Conservation (phyloP, 192 early-diverging fungal genomes). For the Jimgerdemannia flammicorona region DNA sequence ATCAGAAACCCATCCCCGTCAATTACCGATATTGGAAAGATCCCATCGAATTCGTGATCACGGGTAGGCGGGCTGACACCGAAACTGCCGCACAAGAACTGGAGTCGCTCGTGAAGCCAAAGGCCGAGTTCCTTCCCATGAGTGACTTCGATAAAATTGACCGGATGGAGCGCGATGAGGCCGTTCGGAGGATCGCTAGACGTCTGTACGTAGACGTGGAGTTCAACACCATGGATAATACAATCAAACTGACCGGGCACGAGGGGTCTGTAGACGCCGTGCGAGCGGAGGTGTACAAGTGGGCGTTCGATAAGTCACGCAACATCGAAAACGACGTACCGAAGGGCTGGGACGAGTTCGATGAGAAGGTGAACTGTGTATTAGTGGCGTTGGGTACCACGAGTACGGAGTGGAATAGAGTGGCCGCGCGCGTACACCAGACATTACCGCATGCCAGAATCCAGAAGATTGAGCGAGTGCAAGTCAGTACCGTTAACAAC, state of each 20-base stretch:
- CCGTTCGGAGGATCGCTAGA: neutral
- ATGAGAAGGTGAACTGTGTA: neutral
- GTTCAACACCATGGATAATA: neutral
- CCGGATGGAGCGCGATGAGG: neutral
- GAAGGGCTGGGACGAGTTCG: neutral
- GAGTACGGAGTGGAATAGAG: neutral
- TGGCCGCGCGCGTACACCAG: neutral
- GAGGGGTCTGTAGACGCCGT: neutral
- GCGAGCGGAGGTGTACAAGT: neutral
- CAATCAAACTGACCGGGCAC: neutral
- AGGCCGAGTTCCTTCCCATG: neutral
- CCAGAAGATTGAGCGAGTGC: neutral
- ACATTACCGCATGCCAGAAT: neutral
- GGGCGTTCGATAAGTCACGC: neutral
- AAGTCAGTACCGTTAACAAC: neutral
- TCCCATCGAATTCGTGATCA: neutral
- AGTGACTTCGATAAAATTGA: neutral
- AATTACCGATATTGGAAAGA: neutral
- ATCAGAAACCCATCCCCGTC: neutral
- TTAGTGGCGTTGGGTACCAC: neutral
- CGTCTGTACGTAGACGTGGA: neutral
- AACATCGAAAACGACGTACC: neutral
- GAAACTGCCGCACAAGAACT: neutral
- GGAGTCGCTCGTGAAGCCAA: neutral
- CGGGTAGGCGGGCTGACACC: neutral